Conservation (phyloP, 768 basidiomycete species). For the Roridomyces roridus region DNA sequence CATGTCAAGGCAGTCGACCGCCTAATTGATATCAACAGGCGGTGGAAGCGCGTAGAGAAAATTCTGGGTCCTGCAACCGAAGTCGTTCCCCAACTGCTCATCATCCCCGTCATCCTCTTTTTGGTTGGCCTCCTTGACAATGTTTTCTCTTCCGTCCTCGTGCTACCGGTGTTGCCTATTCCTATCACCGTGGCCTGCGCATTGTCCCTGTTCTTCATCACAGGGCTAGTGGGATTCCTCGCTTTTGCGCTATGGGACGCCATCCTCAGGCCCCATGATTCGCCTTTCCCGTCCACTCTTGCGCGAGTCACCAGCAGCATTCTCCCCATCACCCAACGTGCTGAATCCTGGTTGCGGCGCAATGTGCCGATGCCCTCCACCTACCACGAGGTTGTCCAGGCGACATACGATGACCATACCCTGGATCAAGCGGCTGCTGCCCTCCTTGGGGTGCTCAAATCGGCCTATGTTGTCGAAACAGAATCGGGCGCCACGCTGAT, state of each 20-base stretch:
- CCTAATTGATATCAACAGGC: constrained; percentile 25
- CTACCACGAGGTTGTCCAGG: constrained; percentile 24
- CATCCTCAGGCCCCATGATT: constrained; percentile 9
- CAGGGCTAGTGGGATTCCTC: constrained; percentile 6
- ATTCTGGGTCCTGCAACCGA: constrained; percentile 24
- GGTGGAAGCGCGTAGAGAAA: constrained; percentile 17
- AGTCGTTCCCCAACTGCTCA: constrained; percentile 22
- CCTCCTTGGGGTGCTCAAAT: background rate
- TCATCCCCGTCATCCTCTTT: constrained; percentile 26
- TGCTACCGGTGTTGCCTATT: background rate
- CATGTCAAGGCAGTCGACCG: constrained; percentile 15
- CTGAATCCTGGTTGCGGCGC: background rate
- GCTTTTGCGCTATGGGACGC: constrained; percentile 6
- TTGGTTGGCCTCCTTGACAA: constrained; percentile 25
- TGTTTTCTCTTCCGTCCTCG: constrained; percentile 16
- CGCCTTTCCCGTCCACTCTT: background rate
- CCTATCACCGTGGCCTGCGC: constrained; percentile 15
- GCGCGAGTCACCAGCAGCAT: background rate
- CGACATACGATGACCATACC: constrained; percentile 23
- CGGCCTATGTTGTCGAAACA: too few species aligned
- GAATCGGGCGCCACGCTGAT: too few species aligned
- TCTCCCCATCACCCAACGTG: background rate
- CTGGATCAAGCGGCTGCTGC: constrained; percentile 24
- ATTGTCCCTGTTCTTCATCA: constrained; percentile 15
- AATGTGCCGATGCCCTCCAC: background rate